phyloP scores from a whole-genome alignment of 495 filamentous ascomycete genomes.

The Penicillium bialowiezense region DNA sequence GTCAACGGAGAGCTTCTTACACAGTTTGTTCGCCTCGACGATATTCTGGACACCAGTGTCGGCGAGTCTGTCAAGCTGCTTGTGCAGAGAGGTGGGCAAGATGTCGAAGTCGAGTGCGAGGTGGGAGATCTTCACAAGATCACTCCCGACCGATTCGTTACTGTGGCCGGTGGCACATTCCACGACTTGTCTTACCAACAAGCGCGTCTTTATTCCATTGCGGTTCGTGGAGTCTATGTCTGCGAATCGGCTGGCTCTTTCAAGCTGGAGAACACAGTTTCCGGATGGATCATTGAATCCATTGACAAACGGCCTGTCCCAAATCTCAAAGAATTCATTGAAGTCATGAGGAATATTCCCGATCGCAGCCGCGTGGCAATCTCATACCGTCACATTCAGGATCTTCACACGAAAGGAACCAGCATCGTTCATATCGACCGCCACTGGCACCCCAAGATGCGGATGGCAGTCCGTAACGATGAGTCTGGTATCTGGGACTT shows the following conservation, averaged over 20 bases:
- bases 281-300: conserved; percentile 91
- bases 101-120: conserved; percentile 78
- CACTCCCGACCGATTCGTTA: conserved; percentile 92
- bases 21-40: conserved; percentile 90
- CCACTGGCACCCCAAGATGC: conserved; percentile 94
- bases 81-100: conserved; percentile 83
- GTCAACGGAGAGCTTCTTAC: conserved; percentile 94
- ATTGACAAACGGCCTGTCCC: conserved; percentile 87
- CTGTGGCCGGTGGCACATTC: conserved; percentile 89
- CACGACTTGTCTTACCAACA: conserved; percentile 96
- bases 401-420: conserved; percentile 91
- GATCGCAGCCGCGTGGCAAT: conserved; percentile 87
- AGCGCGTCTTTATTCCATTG: conserved; percentile 87
- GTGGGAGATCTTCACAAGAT: conserved; percentile 93
- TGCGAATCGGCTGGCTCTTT: conserved; percentile 96
- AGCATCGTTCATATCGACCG: conserved; percentile 90
- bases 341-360: conserved; percentile 85
- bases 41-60: conserved; percentile 87
- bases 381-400: conserved; percentile 91
- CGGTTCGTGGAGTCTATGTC: conserved; percentile 87
- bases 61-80: conserved; percentile 68
- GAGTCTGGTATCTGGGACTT: conserved; percentile 93
- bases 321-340: conserved; percentile 82
- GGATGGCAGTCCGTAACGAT: conserved; percentile 89
- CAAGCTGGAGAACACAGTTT: conserved; percentile 83